A percentile compares a stretch with the other conserved stretches of the same genome.
Conservation (phyloP, 2,329 filamentous ascomycete species). For the Cladophialophora carrionii region DNA sequence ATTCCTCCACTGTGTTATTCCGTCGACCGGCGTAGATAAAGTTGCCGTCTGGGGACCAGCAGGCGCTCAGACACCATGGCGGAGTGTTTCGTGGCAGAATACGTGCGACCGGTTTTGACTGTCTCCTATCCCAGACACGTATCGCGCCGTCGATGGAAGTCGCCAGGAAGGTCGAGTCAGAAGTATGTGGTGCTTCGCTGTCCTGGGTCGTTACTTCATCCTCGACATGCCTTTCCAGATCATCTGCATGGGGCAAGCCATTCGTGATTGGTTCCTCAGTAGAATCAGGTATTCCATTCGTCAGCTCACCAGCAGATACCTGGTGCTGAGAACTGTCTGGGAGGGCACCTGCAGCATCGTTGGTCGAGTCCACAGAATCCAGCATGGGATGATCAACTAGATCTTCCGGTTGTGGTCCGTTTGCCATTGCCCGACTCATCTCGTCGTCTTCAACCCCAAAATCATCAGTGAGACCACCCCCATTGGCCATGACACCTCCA, state of each 20-base stretch:
- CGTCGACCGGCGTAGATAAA: constrained; percentile 89
- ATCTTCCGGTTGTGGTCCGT: constrained; percentile 60
- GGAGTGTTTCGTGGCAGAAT: constrained; percentile 77
- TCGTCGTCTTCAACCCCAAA: constrained; percentile 86
- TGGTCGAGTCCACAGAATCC: constrained; percentile 16
- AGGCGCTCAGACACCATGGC: constrained; percentile 96
- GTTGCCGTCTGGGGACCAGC: constrained; percentile 95
- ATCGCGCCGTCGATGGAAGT: constrained; percentile 61
- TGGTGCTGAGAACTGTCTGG: constrained; percentile 22
- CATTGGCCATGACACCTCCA: constrained; percentile 55
- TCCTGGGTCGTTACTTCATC: constrained; percentile 59
- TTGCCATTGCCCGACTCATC: constrained; percentile 74
- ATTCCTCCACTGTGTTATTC: constrained; percentile 94
- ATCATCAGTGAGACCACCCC: constrained; percentile 57
- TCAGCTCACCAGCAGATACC: constrained; percentile 26
- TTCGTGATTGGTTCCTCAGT: constrained; percentile 43
- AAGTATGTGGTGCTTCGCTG: constrained; percentile 50
- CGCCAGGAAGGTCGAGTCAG: constrained; percentile 81
- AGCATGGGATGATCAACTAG: constrained; percentile 33
- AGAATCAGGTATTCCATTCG: constrained; percentile 33
- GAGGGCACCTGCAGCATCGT: constrained; percentile 3
- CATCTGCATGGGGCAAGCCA: constrained; percentile 50
- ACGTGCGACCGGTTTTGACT: constrained; percentile 74
- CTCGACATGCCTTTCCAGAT: constrained; percentile 39
- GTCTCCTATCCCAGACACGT: constrained; percentile 60